phyloP scores from a whole-genome alignment of 1,284 basidiomycete genomes.

The Melampsora abietis-canadensis region DNA sequence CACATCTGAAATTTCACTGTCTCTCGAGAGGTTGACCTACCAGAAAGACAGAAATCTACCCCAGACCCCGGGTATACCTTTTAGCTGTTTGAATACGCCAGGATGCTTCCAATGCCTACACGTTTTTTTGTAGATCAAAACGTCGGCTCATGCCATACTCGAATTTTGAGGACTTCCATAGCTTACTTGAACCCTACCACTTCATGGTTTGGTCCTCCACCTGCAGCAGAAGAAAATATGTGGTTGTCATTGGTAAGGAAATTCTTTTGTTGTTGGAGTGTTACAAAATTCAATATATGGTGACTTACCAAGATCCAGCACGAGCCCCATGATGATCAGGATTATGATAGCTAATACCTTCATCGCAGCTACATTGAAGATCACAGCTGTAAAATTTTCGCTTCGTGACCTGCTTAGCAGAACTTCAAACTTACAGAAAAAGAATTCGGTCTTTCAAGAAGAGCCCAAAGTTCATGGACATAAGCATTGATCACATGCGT shows the following conservation, averaged over 20 bases:
- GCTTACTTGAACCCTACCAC: conserved; percentile 54
- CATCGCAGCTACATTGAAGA: conserved; percentile 18
- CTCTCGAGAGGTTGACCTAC: conserved; percentile 12
- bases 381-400: not conserved
- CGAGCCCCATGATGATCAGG: conserved; percentile 62
- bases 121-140: conserved; percentile 51
- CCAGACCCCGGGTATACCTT: conserved; percentile 51
- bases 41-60: conserved; percentile 55
- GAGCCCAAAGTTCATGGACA: conserved; percentile 35
- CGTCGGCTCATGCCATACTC: conserved; percentile 53
- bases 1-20: conserved; percentile 1
- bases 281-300: not conserved
- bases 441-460: conserved; percentile 11
- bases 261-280: too few species aligned
- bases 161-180: conserved; percentile 47
- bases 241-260: conserved; percentile 1
- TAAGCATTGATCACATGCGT: not conserved
- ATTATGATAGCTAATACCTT: conserved; percentile 29
- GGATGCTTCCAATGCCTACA: conserved; percentile 71
- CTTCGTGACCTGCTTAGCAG: conserved; percentile 55
- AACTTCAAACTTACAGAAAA: conserved; percentile 16
- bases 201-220: conserved; percentile 68
- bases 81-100: conserved; percentile 58
- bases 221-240: conserved; percentile 64
- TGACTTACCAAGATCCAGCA: conserved; percentile 68